phyloP scores from a whole-genome alignment of 495 filamentous ascomycete species.

The Achaetomiella virescens region DNA sequence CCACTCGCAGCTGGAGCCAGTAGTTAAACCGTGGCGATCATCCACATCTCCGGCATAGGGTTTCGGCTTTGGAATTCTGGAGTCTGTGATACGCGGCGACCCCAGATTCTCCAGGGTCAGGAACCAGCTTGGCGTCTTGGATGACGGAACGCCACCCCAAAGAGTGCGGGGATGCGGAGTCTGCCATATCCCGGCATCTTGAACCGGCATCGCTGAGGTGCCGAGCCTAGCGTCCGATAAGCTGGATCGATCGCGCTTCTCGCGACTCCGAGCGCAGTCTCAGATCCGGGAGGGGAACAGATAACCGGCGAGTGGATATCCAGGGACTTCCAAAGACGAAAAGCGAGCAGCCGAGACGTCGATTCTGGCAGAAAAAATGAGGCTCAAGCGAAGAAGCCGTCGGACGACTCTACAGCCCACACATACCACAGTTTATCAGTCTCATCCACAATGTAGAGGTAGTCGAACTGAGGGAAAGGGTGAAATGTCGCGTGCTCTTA shows the following conservation, averaged over 20 bases:
- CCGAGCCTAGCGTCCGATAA: neutral
- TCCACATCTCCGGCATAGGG: neutral
- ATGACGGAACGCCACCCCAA: constrained; percentile 2
- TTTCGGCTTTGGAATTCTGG: constrained; percentile 10
- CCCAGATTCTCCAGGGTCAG: constrained; percentile 1
- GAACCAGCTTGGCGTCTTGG: constrained; percentile 13
- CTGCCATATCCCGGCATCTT: constrained; percentile 5
- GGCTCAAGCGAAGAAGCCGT: neutral
- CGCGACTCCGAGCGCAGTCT: constrained; percentile 21
- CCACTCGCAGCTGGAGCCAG: neutral
- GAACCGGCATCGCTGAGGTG: constrained; percentile 7
- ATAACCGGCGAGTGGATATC: constrained; percentile 5
- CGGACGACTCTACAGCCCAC: neutral
- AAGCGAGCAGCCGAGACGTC: neutral
- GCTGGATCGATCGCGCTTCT: constrained; percentile 7
- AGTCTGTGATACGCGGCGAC: constrained; percentile 5
- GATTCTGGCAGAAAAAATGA: neutral
- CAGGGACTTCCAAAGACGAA: neutral
- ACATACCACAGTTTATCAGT: neutral
- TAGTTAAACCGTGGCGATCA: neutral
- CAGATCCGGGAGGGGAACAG: neutral
- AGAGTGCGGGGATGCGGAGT: constrained; percentile 16
- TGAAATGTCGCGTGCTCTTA: neutral
- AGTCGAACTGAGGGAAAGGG: neutral
- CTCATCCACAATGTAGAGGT: neutral